phyloP scores from a whole-genome alignment of 2,329 filamentous ascomycete genomes.

The Ophiostoma perfectum region DNA sequence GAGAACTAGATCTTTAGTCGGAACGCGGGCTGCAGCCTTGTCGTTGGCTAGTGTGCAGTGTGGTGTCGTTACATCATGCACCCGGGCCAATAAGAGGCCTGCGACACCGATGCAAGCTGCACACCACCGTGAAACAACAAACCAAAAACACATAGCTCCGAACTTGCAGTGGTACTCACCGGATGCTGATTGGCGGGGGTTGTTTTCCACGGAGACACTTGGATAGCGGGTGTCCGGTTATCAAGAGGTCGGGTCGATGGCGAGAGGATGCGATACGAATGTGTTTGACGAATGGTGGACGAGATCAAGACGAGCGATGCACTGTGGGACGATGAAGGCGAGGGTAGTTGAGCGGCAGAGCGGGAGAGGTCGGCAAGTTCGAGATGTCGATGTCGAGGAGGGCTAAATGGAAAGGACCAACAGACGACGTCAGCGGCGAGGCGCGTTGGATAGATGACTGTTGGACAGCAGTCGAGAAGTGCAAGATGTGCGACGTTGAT shows the following conservation, averaged over 20 bases:
- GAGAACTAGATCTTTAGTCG: background rate
- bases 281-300: too few relatives aligned
- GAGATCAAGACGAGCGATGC: too few relatives aligned
- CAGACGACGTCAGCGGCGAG: background rate
- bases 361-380: too few relatives aligned
- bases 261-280: too few relatives aligned
- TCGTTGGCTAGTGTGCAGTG: background rate
- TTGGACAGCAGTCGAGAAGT: background rate
- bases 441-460: background rate
- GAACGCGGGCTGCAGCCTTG: background rate
- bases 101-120: background rate
- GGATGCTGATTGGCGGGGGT: conserved; percentile 2
- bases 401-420: background rate
- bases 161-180: background rate
- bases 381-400: background rate
- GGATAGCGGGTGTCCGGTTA: background rate
- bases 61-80: background rate
- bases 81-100: background rate
- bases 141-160: background rate
- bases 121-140: conserved; percentile 1
- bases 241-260: background rate
- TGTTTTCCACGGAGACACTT: background rate
- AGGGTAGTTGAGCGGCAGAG: too few relatives aligned
- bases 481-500: too few relatives aligned
- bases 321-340: too few relatives aligned